Base-by-base conservation (phyloP, 148 eudicot genomes). In the Rhododendron williamsianum region DNA sequence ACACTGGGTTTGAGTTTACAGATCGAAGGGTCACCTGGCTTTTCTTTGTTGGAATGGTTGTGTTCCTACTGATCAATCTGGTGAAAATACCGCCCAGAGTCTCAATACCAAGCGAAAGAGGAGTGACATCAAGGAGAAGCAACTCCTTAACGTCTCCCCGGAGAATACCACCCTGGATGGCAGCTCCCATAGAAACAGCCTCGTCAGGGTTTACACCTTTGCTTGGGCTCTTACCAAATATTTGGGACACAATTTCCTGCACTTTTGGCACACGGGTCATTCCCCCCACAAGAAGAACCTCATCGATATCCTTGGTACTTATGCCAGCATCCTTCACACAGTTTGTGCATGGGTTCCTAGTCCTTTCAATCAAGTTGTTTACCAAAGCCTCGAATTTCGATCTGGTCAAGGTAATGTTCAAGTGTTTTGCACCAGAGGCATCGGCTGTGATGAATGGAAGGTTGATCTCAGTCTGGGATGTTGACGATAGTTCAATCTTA, bases 101-200 rank as follows among this genome's bases (percentile, higher is more conserved):
- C 92, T 95, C 99, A 79, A 96, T 95, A 91, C 99, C 98, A 48
- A 96, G 95, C 15, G 99, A 96, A 4, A 96, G 91, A 69, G 99
- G 99, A 82, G 99, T 94, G 76, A 96, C 98, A 89, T 96, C 99
- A 84, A 96, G 93, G 65, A 96, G 96, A 85, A 96, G 95, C 90
- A 96, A 88, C 89, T 95, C 97, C 86, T 96, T 96, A 18, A 96
- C 99, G 88, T 96, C 99, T 52, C 98, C 99, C 6, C 99, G 95
- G 76, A 96, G 92, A 79, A 96, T 96, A 81, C 99, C 99, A 82
- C 98, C 99, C 91, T 96, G 99, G 58, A 96, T 93, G 18, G 99
- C 98, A 84, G 99, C 99, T 87, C 99, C 99, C 99, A 96, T 94
- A 41, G 99, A 95, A 83, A 96, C 98, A 27, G 99, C 97, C 88